Percentiles rank a stretch among this genome's conserved stretches.
Conservation (phyloP, 805 yeast species). For the Jamesozyma gamospora region DNA sequence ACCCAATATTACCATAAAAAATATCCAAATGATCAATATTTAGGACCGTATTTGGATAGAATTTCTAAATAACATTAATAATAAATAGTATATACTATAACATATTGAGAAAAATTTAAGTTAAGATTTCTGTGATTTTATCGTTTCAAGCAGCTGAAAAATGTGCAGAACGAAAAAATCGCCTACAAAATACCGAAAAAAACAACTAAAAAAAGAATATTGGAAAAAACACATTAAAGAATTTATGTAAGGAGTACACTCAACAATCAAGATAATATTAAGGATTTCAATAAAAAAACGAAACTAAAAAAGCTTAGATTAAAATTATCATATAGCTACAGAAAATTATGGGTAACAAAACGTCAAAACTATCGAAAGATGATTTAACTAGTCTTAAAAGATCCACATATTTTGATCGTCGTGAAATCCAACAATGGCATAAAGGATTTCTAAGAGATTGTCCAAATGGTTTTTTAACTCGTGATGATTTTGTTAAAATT, state of each 20-base stretch:
- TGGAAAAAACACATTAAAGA: too few relatives aligned
- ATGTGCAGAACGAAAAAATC: too few relatives aligned
- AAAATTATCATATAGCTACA: too few relatives aligned
- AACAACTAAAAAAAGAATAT: too few relatives aligned
- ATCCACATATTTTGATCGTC: constrained; percentile 82
- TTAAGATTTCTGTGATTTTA: too few relatives aligned
- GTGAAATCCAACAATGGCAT: constrained; percentile 97
- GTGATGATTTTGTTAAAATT: constrained; percentile 80
- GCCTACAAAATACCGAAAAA: too few relatives aligned
- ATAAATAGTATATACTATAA: too few relatives aligned
- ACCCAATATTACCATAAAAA: constrained; percentile 12
- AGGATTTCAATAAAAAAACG: background rate
- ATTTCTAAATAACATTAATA: background rate
- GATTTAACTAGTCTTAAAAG: constrained; percentile 73
- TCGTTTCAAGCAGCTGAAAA: too few relatives aligned
- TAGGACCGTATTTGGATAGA: background rate
- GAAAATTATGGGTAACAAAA: constrained; percentile 76
- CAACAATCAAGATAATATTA: background rate
- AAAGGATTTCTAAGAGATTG: constrained; percentile 92
- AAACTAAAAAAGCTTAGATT: too few relatives aligned
- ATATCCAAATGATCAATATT: constrained; percentile 9
- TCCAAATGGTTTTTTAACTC: constrained; percentile 78
- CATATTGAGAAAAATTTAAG: too few relatives aligned
- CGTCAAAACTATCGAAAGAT: constrained; percentile 84
- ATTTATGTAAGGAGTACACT: background rate